These are phyloP conservation scores for Bipolaris sorokiniana DNA, from an alignment of 2,329 filamentous ascomycete species.

Conservation along the genomic window DNA sequence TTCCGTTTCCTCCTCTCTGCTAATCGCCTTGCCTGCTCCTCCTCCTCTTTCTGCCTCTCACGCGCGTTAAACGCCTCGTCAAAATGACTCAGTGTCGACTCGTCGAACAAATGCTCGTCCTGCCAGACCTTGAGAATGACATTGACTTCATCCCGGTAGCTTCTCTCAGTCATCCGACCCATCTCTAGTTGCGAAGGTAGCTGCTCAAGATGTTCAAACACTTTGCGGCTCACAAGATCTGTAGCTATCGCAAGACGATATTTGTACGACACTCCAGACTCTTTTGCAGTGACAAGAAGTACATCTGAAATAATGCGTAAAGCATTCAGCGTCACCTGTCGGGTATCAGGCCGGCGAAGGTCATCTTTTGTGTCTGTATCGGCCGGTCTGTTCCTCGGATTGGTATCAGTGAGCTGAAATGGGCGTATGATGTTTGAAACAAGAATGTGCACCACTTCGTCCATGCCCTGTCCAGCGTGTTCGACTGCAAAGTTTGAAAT, in stretches of 20 bases:
- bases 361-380: slow-evolving; percentile 32
- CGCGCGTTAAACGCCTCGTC: slow-evolving; percentile 43
- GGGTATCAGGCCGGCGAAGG: slow-evolving; percentile 25
- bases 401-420: slow-evolving; percentile 74
- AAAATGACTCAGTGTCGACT: slow-evolving; percentile 29
- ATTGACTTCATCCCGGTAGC: slow-evolving; percentile 43
- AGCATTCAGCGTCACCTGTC: slow-evolving; percentile 55
- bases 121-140: slow-evolving; percentile 45
- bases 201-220: slow-evolving; percentile 76
- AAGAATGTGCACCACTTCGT: slow-evolving; percentile 90
- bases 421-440: slow-evolving; percentile 81
- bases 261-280: slow-evolving; percentile 65
- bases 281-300: slow-evolving; percentile 64
- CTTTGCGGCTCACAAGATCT: slow-evolving; percentile 69
- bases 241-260: slow-evolving; percentile 81
- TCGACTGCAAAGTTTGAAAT: slow-evolving; percentile 88
- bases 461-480: slow-evolving; percentile 81
- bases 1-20: slow-evolving; percentile 57
- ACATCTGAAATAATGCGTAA: slow-evolving; percentile 84
- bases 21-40: slow-evolving; percentile 70
- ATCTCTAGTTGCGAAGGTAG: slow-evolving; percentile 75
- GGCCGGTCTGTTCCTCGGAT: slow-evolving; percentile 56
- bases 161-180: slow-evolving; percentile 79
- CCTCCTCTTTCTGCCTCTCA: slow-evolving; percentile 49
- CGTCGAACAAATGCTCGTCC: slow-evolving; percentile 43